Evolutionary conservation across 306 rosid species (phyloP).

Genomic region (Rosa lucieae): DNA sequence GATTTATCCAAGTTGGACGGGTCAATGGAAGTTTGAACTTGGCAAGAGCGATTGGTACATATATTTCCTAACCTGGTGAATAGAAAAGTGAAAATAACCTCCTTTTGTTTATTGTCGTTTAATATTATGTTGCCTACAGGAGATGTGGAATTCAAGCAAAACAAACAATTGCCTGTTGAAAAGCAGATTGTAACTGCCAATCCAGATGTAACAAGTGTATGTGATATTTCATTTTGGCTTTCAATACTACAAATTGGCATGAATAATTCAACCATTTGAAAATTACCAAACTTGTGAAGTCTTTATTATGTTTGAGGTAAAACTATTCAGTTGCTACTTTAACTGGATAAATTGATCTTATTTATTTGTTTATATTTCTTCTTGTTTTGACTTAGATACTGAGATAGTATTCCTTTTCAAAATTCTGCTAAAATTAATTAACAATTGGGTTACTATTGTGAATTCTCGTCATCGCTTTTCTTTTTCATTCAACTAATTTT

Average conservation of each 20-base stretch:
- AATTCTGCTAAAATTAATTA: slow-evolving; percentile 8
- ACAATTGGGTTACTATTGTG: not conserved
- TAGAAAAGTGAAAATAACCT: slow-evolving; percentile 2
- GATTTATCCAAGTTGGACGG: slow-evolving; percentile 88
- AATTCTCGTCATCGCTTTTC: not conserved
- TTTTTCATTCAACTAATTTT: not conserved
- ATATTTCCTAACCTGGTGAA: not conserved
- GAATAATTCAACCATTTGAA: not conserved
- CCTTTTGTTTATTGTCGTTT: slow-evolving; percentile 9
- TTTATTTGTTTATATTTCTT: not conserved
- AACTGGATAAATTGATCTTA: not conserved
- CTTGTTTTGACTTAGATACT: not conserved
- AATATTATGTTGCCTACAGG: slow-evolving; percentile 49
- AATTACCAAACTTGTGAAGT: not conserved
- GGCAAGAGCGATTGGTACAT: slow-evolving; percentile 88
- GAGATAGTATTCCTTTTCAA: not conserved
- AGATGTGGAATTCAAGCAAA: slow-evolving; percentile 89
- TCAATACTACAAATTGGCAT: not conserved
- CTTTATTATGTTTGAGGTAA: not conserved
- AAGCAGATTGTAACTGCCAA: slow-evolving; percentile 87
- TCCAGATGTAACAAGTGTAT: slow-evolving; percentile 74
- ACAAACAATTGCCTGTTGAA: slow-evolving; percentile 71
- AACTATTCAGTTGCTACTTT: not conserved
- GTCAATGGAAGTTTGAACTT: slow-evolving; percentile 94
- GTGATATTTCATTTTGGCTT: slow-evolving; percentile 26